Conservation (phyloP, 2,329 filamentous ascomycete species). For the Dactylonectria estremocensis region DNA sequence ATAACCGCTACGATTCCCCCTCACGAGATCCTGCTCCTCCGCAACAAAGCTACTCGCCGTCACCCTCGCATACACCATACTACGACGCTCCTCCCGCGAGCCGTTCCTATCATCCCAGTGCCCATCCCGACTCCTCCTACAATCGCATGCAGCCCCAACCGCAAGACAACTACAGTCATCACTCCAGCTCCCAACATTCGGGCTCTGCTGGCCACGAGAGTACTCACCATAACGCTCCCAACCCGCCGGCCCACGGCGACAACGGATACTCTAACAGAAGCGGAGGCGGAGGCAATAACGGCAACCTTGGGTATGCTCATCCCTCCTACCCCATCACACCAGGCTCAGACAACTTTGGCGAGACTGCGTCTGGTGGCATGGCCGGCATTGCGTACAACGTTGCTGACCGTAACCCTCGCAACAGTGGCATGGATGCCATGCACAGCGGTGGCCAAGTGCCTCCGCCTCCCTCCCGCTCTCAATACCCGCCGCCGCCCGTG, state of each 20-base stretch:
- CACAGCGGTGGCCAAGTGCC: conserved; percentile 57
- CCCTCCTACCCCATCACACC: conserved; percentile 65
- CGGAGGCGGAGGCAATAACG: conserved; percentile 37
- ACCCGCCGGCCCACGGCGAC: conserved; percentile 38
- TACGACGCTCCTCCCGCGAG: conserved; percentile 43
- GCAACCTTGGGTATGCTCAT: conserved; percentile 45
- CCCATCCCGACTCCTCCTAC: conserved; percentile 47
- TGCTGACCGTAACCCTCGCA: conserved; percentile 74
- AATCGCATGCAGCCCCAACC: conserved; percentile 35
- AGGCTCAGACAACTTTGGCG: conserved; percentile 78
- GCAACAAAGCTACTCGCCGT: conserved; percentile 43
- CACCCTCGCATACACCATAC: conserved; percentile 43
- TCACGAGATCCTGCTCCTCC: conserved; percentile 40
- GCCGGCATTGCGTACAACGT: conserved; percentile 77
- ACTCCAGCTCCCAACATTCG: conserved; percentile 38
- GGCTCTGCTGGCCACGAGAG: conserved; percentile 43
- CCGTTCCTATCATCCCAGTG: conserved; percentile 40
- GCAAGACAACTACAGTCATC: conserved; percentile 40
- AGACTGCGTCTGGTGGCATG: conserved; percentile 75
- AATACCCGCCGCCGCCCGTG: conserved; percentile 37
- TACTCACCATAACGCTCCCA: conserved; percentile 31
- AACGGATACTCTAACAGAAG: conserved; percentile 42
- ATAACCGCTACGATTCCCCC: conserved; percentile 44
- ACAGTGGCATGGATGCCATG: conserved; percentile 76
- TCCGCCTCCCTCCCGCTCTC: conserved; percentile 56